Base-by-base conservation (phyloP, 345 rosid genomes). In the Pugionium cornutum region DNA sequence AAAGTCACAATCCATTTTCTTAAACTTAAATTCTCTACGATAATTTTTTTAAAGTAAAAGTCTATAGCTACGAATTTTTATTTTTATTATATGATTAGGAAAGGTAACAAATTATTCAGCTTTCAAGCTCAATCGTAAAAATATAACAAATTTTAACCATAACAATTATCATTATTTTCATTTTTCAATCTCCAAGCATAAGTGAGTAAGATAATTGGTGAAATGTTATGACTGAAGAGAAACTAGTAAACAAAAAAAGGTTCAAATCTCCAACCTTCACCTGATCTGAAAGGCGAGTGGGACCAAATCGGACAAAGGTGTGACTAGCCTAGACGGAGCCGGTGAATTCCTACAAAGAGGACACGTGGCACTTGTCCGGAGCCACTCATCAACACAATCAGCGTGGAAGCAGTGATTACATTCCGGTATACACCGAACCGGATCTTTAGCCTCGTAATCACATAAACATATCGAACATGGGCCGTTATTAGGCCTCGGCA, bases 321-420 rank as follows among this genome's bases (percentile, higher is more conserved):
- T 83, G 46, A 83, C 72, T 30, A 66, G 47, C 69, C 65, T 54
- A 54, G 82, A 77, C 1, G 75, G 68, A 74, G 73, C 82, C 25
- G 83, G 87, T n/a, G 87, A 89, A 52, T 75, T 76, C 73, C 96
- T 75, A 60, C 96, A 89, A 44, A 89, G 34, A 3, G 96, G 91
- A 70, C 96, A 89, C 35, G 96, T 78, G 53, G 82, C 86, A 50
- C 77, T 86, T 72, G 80, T 62, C 82, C 66, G 53, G 1, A 89
- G 86, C 96, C 96, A 86, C 33, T 78, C 83, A 51, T 89, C 94
- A 18, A 87, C 76, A 56, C 94, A 89, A 51, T 77, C 82, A 3
- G 79, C 79, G 5, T 89, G 96, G 74, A 84, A 89, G 68, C 87
- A 89, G 68, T 89, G 96, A 30, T 80, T 75, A 64, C 96, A 89